These are phyloP conservation scores for Graphium sp. DNA, from an alignment of 2,329 filamentous ascomycete genomes.

Conservation along the genomic window DNA sequence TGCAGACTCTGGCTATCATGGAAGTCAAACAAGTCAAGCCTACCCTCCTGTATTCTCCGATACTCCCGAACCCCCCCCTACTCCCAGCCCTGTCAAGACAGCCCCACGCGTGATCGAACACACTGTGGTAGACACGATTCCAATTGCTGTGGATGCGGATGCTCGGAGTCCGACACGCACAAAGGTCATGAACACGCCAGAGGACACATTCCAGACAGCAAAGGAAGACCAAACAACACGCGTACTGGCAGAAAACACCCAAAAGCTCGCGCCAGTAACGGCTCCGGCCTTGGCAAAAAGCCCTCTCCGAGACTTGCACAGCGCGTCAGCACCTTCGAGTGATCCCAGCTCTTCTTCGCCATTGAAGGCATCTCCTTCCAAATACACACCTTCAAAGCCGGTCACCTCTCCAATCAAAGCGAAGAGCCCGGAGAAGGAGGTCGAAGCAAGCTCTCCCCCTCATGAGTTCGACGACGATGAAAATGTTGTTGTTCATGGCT, in stretches of 20 bases:
- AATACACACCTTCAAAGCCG: constrained; percentile 9
- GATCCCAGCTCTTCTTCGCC: constrained; percentile 8
- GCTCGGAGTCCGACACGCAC: constrained; percentile 9
- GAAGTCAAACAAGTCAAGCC: too few relatives aligned
- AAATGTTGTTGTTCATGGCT: too few relatives aligned
- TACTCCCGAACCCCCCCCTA: too few relatives aligned
- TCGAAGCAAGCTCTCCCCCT: constrained; percentile 6
- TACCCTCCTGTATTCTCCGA: too few relatives aligned
- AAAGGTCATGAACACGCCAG: constrained; percentile 13
- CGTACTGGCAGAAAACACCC: constrained; percentile 7
- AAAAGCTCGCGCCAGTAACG: constrained; percentile 1
- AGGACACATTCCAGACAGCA: constrained; percentile 23
- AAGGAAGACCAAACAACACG: constrained; percentile 23
- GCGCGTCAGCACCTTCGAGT: not conserved
- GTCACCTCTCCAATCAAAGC: constrained; percentile 8
- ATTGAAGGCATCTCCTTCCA: constrained; percentile 7
- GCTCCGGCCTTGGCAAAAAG: constrained; percentile 4
- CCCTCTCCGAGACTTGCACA: constrained; percentile 7
- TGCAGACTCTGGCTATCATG: constrained; percentile 56
- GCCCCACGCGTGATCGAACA: not conserved
- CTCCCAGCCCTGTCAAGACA: not conserved
- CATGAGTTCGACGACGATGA: constrained; percentile 1
- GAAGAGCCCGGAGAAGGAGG: constrained; percentile 4
- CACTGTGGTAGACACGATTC: not conserved
- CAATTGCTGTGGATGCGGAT: not conserved